Conservation (phyloP, 495 filamentous ascomycete genomes). For the Podospora pseudocomata region DNA sequence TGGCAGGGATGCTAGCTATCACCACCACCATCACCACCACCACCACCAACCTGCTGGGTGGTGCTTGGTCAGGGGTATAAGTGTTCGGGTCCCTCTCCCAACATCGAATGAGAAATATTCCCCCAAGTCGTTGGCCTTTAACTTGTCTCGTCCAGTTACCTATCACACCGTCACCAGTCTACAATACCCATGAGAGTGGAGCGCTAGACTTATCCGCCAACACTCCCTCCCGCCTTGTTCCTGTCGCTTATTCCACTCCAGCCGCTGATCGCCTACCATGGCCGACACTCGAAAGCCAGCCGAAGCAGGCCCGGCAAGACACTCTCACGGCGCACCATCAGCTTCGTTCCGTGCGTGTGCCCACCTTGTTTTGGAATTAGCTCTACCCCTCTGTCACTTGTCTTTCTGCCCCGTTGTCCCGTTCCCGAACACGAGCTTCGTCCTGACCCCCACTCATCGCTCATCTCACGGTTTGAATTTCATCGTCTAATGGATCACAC, state of each 20-base stretch:
- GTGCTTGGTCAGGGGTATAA: neutral
- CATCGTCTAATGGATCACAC: constrained; percentile 38
- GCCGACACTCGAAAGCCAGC: constrained; percentile 30
- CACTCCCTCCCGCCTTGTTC: neutral
- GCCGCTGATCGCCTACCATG: constrained; percentile 23
- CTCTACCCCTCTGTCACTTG: constrained; percentile 5
- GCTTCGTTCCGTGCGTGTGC: constrained; percentile 48
- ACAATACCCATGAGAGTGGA: neutral
- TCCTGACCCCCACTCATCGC: constrained; percentile 7
- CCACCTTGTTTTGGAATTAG: constrained; percentile 11
- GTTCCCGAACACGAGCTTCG: neutral
- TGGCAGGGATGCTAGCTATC: constrained; percentile 18
- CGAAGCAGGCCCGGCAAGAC: constrained; percentile 41
- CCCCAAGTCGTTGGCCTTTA: neutral
- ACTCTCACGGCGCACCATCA: constrained; percentile 44
- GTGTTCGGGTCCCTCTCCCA: neutral
- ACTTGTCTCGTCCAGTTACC: neutral
- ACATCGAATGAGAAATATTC: neutral
- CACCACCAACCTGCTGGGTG: neutral
- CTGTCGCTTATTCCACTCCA: neutral
- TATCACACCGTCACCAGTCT: too few relatives aligned
- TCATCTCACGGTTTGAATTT: constrained; percentile 9
- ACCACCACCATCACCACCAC: too few relatives aligned
- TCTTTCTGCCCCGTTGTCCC: neutral
- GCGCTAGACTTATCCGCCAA: neutral